A percentile compares a stretch with the other conserved stretches of the same genome.
These are phyloP conservation scores for Paramarasmius palmivorus DNA, from an alignment of 1,284 basidiomycete species.

Conservation along the genomic window DNA sequence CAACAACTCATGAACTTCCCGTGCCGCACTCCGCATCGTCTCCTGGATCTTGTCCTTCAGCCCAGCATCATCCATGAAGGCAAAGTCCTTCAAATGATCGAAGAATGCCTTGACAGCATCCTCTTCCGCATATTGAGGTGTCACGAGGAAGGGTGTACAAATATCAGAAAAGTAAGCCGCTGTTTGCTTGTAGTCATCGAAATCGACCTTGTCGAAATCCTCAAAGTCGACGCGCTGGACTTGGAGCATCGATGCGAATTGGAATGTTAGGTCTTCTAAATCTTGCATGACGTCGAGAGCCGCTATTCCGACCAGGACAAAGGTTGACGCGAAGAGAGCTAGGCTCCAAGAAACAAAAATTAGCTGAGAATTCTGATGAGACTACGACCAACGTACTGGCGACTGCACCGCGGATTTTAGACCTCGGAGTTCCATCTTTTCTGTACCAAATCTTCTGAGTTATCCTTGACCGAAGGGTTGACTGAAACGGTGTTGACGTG, in stretches of 20 bases:
- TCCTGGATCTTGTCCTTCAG: not conserved
- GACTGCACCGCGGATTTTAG: not conserved
- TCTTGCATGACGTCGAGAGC: slow-evolving; percentile 5
- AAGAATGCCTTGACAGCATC: not conserved
- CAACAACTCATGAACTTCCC: not conserved
- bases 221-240: slow-evolving; percentile 2
- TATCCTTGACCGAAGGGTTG: not conserved
- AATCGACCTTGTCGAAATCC: not conserved
- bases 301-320: not conserved
- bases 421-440: slow-evolving; percentile 1
- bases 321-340: not conserved
- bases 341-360: not conserved
- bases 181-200: not conserved
- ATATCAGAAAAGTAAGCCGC: not conserved
- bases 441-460: not conserved
- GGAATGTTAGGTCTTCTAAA: not conserved
- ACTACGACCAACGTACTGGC: not conserved
- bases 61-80: not conserved
- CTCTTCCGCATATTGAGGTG: not conserved
- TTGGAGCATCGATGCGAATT: slow-evolving; percentile 1
- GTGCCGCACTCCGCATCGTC: not conserved
- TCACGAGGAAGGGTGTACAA: not conserved
- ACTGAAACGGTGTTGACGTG: not conserved
- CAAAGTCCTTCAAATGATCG: not conserved
- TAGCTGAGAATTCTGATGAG: not conserved